Percentiles rank a stretch among this genome's conserved stretches.
These are phyloP conservation scores for Eurotiales sp. DNA, from an alignment of 2,329 filamentous ascomycete species.

Conservation along the genomic window DNA sequence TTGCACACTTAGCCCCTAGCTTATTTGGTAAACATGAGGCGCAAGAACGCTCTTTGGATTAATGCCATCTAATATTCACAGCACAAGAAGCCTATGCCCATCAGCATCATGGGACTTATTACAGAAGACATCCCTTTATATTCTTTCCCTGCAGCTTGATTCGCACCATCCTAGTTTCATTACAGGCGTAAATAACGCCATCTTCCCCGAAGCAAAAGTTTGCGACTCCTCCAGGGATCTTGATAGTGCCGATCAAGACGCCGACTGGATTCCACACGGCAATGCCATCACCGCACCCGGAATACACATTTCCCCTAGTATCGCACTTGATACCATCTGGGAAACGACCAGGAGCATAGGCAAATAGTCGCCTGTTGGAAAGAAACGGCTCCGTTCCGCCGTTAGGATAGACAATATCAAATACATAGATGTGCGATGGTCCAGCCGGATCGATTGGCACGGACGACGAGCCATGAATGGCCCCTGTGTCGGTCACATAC, in stretches of 20 bases:
- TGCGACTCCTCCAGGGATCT: conserved; percentile 44
- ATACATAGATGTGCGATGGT: conserved; percentile 37
- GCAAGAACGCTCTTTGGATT: no score
- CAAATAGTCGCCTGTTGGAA: conserved; percentile 33
- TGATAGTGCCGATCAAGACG: conserved; percentile 54
- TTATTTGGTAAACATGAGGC: no score
- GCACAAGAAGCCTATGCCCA: no score
- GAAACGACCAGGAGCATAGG: conserved; percentile 45
- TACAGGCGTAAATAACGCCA: no score
- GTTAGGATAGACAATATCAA: conserved; percentile 36
- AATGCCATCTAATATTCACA: no score
- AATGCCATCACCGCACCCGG: conserved; percentile 53
- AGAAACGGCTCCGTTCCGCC: not conserved
- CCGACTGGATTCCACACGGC: conserved; percentile 52
- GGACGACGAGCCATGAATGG: not conserved
- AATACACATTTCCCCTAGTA: conserved; percentile 53
- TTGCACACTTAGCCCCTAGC: no score
- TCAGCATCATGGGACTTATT: no score
- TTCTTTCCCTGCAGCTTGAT: no score
- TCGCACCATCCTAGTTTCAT: no score
- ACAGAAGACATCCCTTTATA: no score
- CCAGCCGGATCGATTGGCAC: not conserved
- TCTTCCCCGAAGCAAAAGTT: conserved; percentile 48
- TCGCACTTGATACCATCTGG: conserved; percentile 51
- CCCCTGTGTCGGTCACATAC: conserved; percentile 43